A percentile compares a stretch with the other conserved stretches of the same genome.
Conservation (phyloP, 2,329 filamentous ascomycete species). For the Geosmithia morbida region DNA sequence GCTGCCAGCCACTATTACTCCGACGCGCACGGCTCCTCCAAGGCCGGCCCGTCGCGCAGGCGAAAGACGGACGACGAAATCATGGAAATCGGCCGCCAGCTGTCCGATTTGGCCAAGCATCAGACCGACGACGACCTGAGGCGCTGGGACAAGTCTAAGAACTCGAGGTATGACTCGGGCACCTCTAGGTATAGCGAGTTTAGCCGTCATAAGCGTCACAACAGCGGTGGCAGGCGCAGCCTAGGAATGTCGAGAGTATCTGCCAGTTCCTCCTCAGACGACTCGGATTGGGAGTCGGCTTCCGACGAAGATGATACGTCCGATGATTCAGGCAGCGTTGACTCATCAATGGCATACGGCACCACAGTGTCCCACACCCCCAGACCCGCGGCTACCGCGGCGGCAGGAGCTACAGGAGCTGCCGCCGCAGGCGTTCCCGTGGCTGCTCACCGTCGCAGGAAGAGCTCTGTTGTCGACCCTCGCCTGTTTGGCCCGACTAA, state of each 20-base stretch:
- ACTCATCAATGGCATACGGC: slow-evolving; percentile 22
- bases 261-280: slow-evolving; percentile 23
- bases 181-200: slow-evolving; percentile 24
- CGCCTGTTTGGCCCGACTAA: slow-evolving; percentile 44
- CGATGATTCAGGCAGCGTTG: slow-evolving; percentile 17
- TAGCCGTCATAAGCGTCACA: slow-evolving; percentile 19
- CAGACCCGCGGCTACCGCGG: slow-evolving; percentile 9
- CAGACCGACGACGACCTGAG: slow-evolving; percentile 35
- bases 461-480: slow-evolving; percentile 40
- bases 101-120: slow-evolving; percentile 35
- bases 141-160: slow-evolving; percentile 16
- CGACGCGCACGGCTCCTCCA: not conserved
- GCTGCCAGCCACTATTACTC: slow-evolving; percentile 2
- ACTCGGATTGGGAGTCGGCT: slow-evolving; percentile 43
- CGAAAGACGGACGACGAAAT: slow-evolving; percentile 37
- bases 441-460: slow-evolving; percentile 17
- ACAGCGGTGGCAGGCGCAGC: slow-evolving; percentile 14
- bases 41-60: slow-evolving; percentile 2
- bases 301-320: slow-evolving; percentile 30
- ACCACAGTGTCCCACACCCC: slow-evolving; percentile 10
- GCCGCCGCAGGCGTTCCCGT: slow-evolving; percentile 25
- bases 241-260: slow-evolving; percentile 24
- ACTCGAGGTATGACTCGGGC: slow-evolving; percentile 17
- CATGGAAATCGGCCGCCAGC: slow-evolving; percentile 36
- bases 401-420: slow-evolving; percentile 18